These are phyloP conservation scores for Chaetomium tenue DNA, from an alignment of 495 filamentous ascomycete species.

Conservation along the genomic window DNA sequence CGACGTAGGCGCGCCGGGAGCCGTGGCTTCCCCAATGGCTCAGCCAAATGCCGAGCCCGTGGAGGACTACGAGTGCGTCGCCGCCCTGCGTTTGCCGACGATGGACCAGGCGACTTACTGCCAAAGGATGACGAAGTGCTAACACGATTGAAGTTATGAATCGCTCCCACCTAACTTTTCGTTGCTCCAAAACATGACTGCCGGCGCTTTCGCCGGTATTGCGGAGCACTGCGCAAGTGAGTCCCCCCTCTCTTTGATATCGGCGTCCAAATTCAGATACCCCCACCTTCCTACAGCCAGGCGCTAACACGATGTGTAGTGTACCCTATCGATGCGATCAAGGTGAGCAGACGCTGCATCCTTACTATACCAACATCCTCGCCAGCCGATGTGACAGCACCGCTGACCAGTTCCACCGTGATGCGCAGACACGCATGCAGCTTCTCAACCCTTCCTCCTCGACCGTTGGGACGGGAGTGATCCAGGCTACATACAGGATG, in stretches of 20 bases:
- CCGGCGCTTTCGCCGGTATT: conserved; percentile 95
- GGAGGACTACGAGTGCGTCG: conserved; percentile 58
- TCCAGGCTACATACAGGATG: conserved; percentile 88
- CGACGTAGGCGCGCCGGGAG: conserved; percentile 54
- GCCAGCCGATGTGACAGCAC: conserved; percentile 15
- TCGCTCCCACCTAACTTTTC: conserved; percentile 60
- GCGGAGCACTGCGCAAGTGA: conserved; percentile 61
- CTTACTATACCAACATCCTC: not conserved
- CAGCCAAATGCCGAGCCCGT: conserved; percentile 55
- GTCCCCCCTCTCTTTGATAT: conserved; percentile 23
- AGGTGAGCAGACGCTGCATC: conserved; percentile 59
- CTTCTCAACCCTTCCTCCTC: conserved; percentile 84
- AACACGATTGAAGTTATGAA: conserved; percentile 51
- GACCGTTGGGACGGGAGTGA: conserved; percentile 84
- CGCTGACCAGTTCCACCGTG: conserved; percentile 30
- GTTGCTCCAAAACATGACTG: conserved; percentile 74
- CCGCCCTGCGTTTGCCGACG: not conserved
- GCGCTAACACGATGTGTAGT: conserved; percentile 74
- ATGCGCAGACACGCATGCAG: conserved; percentile 88
- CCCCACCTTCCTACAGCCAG: not conserved
- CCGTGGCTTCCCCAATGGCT: conserved; percentile 57
- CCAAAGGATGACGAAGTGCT: conserved; percentile 1
- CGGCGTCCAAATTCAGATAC: not conserved
- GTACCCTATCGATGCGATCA: conserved; percentile 97
- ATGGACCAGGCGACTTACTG: not conserved